These are phyloP conservation scores for Erysimum cheiri DNA, from an alignment of 441 rosid genomes.

Conservation along the genomic window DNA sequence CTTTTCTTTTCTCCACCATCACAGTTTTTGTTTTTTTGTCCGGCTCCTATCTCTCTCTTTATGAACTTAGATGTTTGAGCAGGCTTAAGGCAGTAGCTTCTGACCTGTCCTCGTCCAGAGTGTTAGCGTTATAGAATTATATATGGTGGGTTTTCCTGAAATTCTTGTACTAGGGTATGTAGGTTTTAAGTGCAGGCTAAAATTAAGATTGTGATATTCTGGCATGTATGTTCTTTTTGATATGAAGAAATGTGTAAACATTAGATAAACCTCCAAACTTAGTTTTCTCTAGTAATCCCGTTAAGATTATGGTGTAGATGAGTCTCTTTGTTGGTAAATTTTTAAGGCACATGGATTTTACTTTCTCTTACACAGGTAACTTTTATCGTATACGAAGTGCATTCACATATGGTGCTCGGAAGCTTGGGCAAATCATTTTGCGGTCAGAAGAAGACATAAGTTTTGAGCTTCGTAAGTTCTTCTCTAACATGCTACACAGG, in stretches of 20 bases:
- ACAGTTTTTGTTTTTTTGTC: background rate
- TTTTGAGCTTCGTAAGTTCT: slow-evolving; percentile 60
- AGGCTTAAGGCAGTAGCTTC: slow-evolving; percentile 13
- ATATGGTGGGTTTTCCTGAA: slow-evolving; percentile 5
- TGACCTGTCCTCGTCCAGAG: slow-evolving; percentile 20
- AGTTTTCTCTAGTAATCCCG: background rate
- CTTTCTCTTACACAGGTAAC: slow-evolving; percentile 53
- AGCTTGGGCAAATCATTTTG: slow-evolving; percentile 60
- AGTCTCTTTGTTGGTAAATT: slow-evolving; percentile 2
- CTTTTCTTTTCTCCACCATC: slow-evolving; percentile 25
- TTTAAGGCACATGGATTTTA: slow-evolving; percentile 7
- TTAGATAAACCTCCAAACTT: slow-evolving; percentile 2
- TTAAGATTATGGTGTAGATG: background rate
- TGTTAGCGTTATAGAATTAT: slow-evolving; percentile 8
- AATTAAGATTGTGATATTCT: slow-evolving; percentile 20
- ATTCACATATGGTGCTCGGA: slow-evolving; percentile 74
- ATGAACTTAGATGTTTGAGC: slow-evolving; percentile 23
- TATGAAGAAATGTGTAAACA: background rate
- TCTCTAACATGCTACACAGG: slow-evolving; percentile 67
- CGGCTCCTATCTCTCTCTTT: slow-evolving; percentile 3
- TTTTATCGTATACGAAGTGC: slow-evolving; percentile 77
- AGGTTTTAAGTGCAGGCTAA: slow-evolving; percentile 13
- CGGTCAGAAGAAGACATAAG: slow-evolving; percentile 55
- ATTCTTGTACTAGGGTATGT: slow-evolving; percentile 1
- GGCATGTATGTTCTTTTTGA: background rate